phyloP scores from a whole-genome alignment of 306 rosid species.

The Rosa lucieae region DNA sequence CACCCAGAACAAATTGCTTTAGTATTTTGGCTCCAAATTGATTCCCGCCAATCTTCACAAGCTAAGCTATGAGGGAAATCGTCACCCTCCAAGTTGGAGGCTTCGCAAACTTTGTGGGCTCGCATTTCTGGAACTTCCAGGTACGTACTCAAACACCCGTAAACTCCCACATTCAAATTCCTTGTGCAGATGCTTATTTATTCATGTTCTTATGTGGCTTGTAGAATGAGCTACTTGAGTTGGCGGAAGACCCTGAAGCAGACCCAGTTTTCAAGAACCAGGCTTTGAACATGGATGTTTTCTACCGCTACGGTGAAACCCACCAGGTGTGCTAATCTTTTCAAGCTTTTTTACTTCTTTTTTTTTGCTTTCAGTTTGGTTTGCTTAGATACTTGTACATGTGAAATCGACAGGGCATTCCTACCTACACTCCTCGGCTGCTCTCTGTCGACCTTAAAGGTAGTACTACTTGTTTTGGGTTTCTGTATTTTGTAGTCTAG shows the following conservation, averaged over 20 bases:
- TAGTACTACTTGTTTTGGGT: constrained; percentile 27
- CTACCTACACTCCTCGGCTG: constrained; percentile 80
- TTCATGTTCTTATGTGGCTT: not conserved
- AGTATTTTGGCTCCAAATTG: not conserved
- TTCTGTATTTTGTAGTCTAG: not conserved
- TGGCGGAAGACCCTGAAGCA: constrained; percentile 57
- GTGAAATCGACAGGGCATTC: constrained; percentile 58
- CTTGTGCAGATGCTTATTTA: not conserved
- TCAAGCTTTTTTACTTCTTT: not conserved
- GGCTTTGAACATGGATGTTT: constrained; percentile 74
- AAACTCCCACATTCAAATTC: not conserved
- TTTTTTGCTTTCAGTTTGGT: constrained; percentile 3
- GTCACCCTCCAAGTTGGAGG: constrained; percentile 83
- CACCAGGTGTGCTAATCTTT: constrained; percentile 50
- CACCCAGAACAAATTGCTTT: not conserved
- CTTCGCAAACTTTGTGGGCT: constrained; percentile 78
- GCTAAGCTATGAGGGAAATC: constrained; percentile 65
- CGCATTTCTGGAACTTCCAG: constrained; percentile 99
- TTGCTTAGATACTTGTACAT: not conserved
- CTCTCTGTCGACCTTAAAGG: constrained; percentile 82
- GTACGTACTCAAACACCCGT: constrained; percentile 28
- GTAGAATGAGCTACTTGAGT: constrained; percentile 83
- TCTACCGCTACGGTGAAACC: constrained; percentile 86
- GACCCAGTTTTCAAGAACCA: constrained; percentile 70
- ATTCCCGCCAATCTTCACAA: not conserved